A percentile compares a stretch with the other conserved stretches of the same genome.
Evolutionary conservation across 192 early-diverging fungal genomes (phyloP).

Genomic region (Radiomyces spectabilis): DNA sequence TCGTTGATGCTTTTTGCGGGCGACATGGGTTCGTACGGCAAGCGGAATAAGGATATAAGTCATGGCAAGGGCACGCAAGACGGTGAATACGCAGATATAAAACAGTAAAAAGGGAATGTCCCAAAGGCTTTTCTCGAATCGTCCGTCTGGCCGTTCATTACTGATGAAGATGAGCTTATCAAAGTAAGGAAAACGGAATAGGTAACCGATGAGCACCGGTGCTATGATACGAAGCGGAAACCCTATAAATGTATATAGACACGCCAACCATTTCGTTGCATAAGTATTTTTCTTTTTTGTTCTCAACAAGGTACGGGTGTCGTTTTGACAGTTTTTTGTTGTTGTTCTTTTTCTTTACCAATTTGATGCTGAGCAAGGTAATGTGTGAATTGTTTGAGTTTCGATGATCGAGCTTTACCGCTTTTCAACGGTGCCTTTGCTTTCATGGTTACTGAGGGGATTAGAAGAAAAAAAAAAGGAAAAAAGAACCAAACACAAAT

Average conservation of each 20-base stretch:
- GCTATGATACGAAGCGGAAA: conserved; percentile 31
- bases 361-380: conserved; percentile 33
- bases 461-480: not conserved
- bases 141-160: conserved; percentile 14
- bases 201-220: conserved; percentile 23
- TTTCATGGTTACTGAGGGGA: not conserved
- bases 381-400: conserved; percentile 5
- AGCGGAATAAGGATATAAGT: conserved; percentile 38
- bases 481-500: too few relatives aligned
- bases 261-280: not conserved
- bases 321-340: too few relatives aligned
- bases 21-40: conserved; percentile 13
- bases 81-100: conserved; percentile 57
- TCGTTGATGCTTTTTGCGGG: conserved; percentile 36
- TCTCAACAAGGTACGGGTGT: not conserved
- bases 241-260: conserved; percentile 20
- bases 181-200: conserved; percentile 22
- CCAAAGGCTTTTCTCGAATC: conserved; percentile 47
- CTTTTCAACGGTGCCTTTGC: conserved; percentile 1
- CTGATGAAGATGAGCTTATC: conserved; percentile 23
- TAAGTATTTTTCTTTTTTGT: not conserved
- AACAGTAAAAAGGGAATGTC: conserved; percentile 59
- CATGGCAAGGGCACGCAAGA: conserved; percentile 49
- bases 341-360: too few relatives aligned
- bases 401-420: not conserved